phyloP scores from a whole-genome alignment of 768 basidiomycete genomes.

The Agaricus subrufescens region DNA sequence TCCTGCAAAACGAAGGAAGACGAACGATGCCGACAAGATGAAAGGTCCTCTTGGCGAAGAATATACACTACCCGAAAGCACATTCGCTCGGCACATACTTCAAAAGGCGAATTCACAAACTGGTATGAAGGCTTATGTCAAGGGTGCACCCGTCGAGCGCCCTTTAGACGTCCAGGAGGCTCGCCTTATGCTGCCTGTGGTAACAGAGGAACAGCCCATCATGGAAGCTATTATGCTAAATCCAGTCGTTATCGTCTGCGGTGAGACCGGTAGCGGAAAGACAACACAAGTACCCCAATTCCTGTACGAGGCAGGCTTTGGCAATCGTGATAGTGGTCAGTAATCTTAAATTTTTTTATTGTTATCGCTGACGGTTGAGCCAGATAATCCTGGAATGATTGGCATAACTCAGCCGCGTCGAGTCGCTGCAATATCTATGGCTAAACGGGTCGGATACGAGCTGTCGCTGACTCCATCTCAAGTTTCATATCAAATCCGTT shows the following conservation, averaged over 20 bases:
- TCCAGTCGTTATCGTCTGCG: conserved; percentile 76
- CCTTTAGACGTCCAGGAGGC: conserved; percentile 70
- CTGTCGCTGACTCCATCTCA: conserved; percentile 75
- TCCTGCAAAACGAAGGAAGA: conserved; percentile 45
- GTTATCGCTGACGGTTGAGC: neutral
- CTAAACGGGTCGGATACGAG: conserved; percentile 88
- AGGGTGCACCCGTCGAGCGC: conserved; percentile 54
- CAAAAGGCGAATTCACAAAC: conserved; percentile 12
- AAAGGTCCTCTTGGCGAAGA: conserved; percentile 81
- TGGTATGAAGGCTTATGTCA: conserved; percentile 23
- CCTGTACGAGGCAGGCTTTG: conserved; percentile 96
- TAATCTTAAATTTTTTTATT: neutral
- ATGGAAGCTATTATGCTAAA: conserved; percentile 89
- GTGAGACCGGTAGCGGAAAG: conserved; percentile 98
- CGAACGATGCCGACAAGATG: conserved; percentile 35
- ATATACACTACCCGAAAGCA: conserved; percentile 59
- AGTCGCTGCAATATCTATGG: conserved; percentile 97
- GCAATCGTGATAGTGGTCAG: conserved; percentile 72
- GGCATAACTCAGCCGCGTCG: conserved; percentile 96
- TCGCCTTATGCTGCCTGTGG: conserved; percentile 79
- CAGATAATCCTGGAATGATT: conserved; percentile 88
- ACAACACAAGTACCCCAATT: conserved; percentile 99
- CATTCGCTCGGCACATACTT: conserved; percentile 51
- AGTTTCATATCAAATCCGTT: conserved; percentile 97
- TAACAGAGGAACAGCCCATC: conserved; percentile 90